Evolutionary conservation across 2,329 filamentous ascomycete genomes (phyloP).

Genomic region (Exophiala sp.): DNA sequence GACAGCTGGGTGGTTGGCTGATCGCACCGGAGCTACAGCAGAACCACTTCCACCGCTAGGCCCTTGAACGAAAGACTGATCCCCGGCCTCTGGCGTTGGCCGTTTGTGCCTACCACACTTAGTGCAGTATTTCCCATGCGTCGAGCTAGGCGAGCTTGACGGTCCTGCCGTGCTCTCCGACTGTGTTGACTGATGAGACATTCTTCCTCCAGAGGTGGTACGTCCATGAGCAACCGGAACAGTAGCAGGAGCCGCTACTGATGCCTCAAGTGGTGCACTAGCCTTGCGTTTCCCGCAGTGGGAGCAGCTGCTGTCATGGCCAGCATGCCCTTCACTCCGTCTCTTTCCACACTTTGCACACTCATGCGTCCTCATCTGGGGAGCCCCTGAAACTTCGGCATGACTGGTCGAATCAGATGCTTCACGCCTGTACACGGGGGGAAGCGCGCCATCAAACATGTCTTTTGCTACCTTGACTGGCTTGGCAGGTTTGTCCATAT

Average conservation of each 20-base stretch:
- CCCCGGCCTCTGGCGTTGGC: conserved; percentile 3
- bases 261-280: neutral
- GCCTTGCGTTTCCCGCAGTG: conserved; percentile 24
- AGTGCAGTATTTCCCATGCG: conserved; percentile 9
- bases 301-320: conserved; percentile 12
- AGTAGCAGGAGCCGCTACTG: neutral
- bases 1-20: conserved; percentile 14
- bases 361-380: neutral
- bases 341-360: conserved; percentile 23
- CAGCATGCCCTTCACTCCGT: conserved; percentile 8
- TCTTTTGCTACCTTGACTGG: conserved; percentile 28
- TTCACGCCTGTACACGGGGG: conserved; percentile 25
- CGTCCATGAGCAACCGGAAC: conserved; percentile 4
- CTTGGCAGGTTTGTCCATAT: conserved; percentile 16
- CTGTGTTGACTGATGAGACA: conserved; percentile 12
- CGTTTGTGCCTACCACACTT: conserved; percentile 23
- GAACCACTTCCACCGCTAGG: conserved; percentile 4
- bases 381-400: conserved; percentile 5
- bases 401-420: conserved; percentile 12
- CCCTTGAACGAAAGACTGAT: conserved; percentile 1
- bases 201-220: conserved; percentile 10
- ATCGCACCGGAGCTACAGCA: conserved; percentile 9
- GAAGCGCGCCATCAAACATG: conserved; percentile 27
- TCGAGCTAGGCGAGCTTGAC: conserved; percentile 13
- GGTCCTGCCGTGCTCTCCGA: conserved; percentile 19